Conservation (phyloP, 495 filamentous ascomycete species). For the Oleoguttula mirabilis region DNA sequence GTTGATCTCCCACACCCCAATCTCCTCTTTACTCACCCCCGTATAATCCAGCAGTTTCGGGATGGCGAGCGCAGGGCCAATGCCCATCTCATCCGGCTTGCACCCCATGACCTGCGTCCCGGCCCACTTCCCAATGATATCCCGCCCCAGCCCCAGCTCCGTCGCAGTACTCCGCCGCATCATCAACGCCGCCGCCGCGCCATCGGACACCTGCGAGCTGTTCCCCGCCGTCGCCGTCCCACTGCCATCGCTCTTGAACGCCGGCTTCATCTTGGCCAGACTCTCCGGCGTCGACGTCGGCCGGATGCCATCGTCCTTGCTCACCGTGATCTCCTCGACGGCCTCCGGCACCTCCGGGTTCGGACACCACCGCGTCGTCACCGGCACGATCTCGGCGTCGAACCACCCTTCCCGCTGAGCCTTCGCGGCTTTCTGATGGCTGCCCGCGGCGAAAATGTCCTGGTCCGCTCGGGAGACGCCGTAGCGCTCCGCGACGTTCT, state of each 20-base stretch:
- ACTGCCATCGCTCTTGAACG: slow-evolving; percentile 57
- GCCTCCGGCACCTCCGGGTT: slow-evolving; percentile 51
- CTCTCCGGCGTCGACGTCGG: slow-evolving; percentile 51
- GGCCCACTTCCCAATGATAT: slow-evolving; percentile 71
- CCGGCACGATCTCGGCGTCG: slow-evolving; percentile 64
- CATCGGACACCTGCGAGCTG: slow-evolving; percentile 74
- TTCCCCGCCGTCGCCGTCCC: slow-evolving; percentile 82
- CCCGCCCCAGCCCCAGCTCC: slow-evolving; percentile 52
- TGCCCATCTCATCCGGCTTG: slow-evolving; percentile 83
- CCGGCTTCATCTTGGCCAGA: slow-evolving; percentile 70
- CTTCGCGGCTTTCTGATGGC: slow-evolving; percentile 55
- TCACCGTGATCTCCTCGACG: slow-evolving; percentile 48
- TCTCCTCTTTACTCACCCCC: slow-evolving; percentile 52
- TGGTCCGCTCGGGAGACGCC: slow-evolving; percentile 62
- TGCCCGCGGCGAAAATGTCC: slow-evolving; percentile 67
- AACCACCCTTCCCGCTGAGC: slow-evolving; percentile 61
- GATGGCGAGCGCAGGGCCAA: slow-evolving; percentile 76
- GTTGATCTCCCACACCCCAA: slow-evolving; percentile 91
- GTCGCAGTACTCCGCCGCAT: slow-evolving; percentile 76
- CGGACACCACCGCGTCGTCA: slow-evolving; percentile 48
- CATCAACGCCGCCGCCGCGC: slow-evolving; percentile 69
- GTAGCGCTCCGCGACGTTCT: slow-evolving; percentile 77
- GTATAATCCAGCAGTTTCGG: slow-evolving; percentile 60
- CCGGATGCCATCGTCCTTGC: slow-evolving; percentile 72
- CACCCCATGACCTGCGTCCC: slow-evolving; percentile 62